These are phyloP conservation scores for Brachypodium distachyon DNA, from an alignment of 202 grass and related monocot genomes.

Conservation along the genomic window DNA sequence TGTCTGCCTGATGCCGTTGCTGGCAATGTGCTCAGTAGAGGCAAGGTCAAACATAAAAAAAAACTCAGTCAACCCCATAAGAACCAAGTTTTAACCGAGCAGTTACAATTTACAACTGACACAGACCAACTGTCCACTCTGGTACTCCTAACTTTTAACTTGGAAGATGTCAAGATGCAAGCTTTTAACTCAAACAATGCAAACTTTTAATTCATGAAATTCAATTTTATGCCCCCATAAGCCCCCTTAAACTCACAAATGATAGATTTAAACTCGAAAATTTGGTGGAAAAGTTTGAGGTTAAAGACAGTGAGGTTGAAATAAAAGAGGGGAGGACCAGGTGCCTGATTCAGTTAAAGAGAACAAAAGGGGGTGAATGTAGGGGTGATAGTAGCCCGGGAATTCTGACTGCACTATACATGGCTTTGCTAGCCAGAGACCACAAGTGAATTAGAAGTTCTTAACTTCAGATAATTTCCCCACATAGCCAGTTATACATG, in stretches of 20 bases:
- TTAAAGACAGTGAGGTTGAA: neutral
- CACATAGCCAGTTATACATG: neutral
- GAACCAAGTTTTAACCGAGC: neutral
- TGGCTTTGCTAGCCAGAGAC: neutral
- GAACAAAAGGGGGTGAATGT: neutral
- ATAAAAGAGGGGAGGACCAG: neutral
- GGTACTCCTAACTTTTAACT: neutral
- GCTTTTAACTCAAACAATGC: no score
- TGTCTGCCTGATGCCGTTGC: neutral
- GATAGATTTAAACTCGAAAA: neutral
- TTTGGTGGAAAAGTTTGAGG: neutral
- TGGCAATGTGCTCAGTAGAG: neutral
- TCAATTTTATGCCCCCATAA: neutral
- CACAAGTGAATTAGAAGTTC: neutral
- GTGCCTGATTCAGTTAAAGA: neutral
- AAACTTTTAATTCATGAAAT: neutral
- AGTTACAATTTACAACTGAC: neutral
- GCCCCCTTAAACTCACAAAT: neutral
- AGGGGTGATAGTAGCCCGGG: neutral
- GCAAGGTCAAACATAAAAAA: neutral
- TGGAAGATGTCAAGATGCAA: no score
- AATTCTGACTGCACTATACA: neutral
- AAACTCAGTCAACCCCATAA: neutral
- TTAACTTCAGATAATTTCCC: neutral
- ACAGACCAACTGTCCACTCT: neutral